Evolutionary conservation across 2,329 filamentous ascomycete species (phyloP).

Genomic region (Pezicula neosporulosa): DNA sequence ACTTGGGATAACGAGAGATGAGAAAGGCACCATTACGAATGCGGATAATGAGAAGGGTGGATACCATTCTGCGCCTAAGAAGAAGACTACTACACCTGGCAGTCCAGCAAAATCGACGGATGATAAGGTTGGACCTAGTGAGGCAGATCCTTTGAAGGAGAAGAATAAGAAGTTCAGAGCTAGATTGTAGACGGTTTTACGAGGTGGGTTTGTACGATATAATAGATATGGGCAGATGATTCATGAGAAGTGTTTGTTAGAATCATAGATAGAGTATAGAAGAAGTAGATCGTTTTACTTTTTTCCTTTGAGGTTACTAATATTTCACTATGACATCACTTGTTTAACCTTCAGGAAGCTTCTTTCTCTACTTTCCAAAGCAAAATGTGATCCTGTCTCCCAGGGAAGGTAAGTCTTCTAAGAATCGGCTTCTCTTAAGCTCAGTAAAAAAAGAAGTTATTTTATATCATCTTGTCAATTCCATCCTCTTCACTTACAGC

Average conservation of each 20-base stretch:
- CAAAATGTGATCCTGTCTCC: no score
- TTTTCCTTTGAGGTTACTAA: no score
- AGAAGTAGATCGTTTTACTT: no score
- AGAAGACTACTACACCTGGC: constrained; percentile 34
- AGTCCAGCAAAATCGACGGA: constrained; percentile 27
- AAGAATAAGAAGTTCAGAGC: constrained; percentile 21
- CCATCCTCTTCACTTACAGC: no score
- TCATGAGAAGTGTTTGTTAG: neutral
- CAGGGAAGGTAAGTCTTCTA: no score
- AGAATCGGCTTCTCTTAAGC: no score
- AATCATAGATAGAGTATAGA: neutral
- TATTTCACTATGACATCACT: no score
- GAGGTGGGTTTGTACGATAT: neutral
- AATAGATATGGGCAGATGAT: constrained; percentile 2
- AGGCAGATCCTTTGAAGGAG: constrained; percentile 36
- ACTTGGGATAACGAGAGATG: constrained; percentile 55
- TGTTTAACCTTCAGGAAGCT: no score
- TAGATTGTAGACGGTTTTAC: constrained; percentile 17
- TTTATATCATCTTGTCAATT: no score
- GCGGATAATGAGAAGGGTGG: constrained; percentile 54
- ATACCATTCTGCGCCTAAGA: constrained; percentile 54
- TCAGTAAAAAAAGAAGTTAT: no score
- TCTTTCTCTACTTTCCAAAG: no score
- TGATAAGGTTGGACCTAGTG: constrained; percentile 26
- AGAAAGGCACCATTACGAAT: constrained; percentile 47